Evolutionary conservation across 306 rosid species (phyloP).

Genomic region (Morella rubra): DNA sequence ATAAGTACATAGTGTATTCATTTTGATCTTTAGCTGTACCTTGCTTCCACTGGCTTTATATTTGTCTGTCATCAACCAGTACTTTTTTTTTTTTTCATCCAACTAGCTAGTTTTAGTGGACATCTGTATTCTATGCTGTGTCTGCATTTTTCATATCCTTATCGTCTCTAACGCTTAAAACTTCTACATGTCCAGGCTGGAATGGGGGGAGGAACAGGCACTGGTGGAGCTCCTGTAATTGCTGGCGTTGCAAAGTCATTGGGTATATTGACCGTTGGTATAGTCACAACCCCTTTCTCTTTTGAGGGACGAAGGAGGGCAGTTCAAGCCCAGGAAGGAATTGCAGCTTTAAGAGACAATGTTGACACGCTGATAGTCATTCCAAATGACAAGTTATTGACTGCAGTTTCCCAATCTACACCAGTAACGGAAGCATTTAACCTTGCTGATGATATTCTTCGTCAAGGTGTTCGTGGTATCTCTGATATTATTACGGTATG

Average conservation of each 20-base stretch:
- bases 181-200: slow-evolving; percentile 67
- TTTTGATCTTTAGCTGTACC: background rate
- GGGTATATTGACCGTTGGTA: slow-evolving; percentile 98
- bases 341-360: slow-evolving; percentile 92
- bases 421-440: slow-evolving; percentile 99
- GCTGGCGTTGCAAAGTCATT: slow-evolving; percentile 94
- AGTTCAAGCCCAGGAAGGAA: slow-evolving; percentile 99
- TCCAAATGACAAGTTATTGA: slow-evolving; percentile 97
- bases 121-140: too few relatives aligned
- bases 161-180: slow-evolving; percentile 20
- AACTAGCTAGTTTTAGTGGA: background rate
- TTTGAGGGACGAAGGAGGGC: slow-evolving; percentile 98
- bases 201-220: slow-evolving; percentile 99
- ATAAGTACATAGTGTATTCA: background rate
- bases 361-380: slow-evolving; percentile 96
- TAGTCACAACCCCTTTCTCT: slow-evolving; percentile 96
- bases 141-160: background rate
- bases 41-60: too few relatives aligned
- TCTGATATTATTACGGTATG: slow-evolving; percentile 98
- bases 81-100: background rate
- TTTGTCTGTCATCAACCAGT: background rate
- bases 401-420: slow-evolving; percentile 93
- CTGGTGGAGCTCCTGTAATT: slow-evolving; percentile 96
- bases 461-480: slow-evolving; percentile 99
- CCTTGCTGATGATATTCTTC: slow-evolving; percentile 95